Evolutionary conservation across 2,329 filamentous ascomycete genomes (phyloP).

Genomic region (Trichothecium roseum): DNA sequence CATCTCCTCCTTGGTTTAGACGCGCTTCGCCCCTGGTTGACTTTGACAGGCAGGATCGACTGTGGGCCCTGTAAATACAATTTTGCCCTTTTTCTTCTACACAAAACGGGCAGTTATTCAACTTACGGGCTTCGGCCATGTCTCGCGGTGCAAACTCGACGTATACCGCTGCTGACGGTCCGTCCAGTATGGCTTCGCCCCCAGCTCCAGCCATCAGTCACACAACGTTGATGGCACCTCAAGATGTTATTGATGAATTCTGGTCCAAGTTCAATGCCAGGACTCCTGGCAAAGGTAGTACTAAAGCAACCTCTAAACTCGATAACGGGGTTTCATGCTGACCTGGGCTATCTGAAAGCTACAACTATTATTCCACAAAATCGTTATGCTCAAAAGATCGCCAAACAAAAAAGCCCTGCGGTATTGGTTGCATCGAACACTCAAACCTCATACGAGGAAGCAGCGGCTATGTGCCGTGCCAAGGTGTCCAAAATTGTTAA

Average conservation of each 20-base stretch:
- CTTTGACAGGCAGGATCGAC: too few relatives aligned
- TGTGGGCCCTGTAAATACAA: too few relatives aligned
- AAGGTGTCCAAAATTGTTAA: slow-evolving; percentile 52
- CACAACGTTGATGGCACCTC: slow-evolving; percentile 46
- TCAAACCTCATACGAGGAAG: slow-evolving; percentile 62
- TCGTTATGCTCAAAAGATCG: slow-evolving; percentile 49
- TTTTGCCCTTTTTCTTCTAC: too few relatives aligned
- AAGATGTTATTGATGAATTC: slow-evolving; percentile 60
- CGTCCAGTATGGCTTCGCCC: too few relatives aligned
- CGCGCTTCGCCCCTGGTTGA: too few relatives aligned
- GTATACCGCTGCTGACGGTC: too few relatives aligned
- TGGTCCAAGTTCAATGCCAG: slow-evolving; percentile 64
- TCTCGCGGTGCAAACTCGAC: too few relatives aligned
- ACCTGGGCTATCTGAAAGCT: slow-evolving; percentile 25
- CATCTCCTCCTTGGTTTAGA: too few relatives aligned
- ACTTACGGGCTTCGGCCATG: too few relatives aligned
- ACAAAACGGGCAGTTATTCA: too few relatives aligned
- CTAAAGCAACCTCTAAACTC: too few relatives aligned
- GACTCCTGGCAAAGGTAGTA: slow-evolving; percentile 55
- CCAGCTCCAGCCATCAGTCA: neutral
- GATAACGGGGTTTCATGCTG: too few relatives aligned
- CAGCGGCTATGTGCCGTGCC: slow-evolving; percentile 54
- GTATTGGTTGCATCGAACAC: slow-evolving; percentile 42
- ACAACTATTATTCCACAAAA: slow-evolving; percentile 62
- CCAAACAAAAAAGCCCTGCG: slow-evolving; percentile 40